Conservation (phyloP, 2,329 filamentous ascomycete species). For the Thelonectria blattea region DNA sequence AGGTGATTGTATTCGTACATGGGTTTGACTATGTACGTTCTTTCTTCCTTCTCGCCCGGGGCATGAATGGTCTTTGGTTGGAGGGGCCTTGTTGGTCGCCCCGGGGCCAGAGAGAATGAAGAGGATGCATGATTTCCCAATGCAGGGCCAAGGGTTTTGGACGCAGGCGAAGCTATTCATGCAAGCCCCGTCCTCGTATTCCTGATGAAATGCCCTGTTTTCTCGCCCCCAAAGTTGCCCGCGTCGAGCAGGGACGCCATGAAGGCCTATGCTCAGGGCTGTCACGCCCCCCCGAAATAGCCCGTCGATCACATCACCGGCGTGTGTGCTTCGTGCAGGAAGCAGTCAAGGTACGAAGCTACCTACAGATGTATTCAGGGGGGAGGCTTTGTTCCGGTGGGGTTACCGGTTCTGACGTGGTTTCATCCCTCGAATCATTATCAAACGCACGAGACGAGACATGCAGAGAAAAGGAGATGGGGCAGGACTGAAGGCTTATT, state of each 20-base stretch:
- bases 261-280: not conserved
- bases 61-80: no score
- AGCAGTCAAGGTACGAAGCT: not conserved
- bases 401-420: not conserved
- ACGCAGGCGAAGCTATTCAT: not conserved
- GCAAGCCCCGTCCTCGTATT: not conserved
- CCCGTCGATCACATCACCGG: not conserved
- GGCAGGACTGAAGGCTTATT: not conserved
- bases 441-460: not conserved
- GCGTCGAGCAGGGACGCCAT: not conserved
- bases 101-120: no score
- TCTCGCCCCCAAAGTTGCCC: not conserved
- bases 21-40: no score
- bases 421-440: not conserved
- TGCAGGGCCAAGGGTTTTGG: not conserved
- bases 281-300: not conserved
- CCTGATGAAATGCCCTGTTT: not conserved
- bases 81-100: not conserved
- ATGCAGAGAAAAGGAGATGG: not conserved
- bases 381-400: not conserved
- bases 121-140: not conserved
- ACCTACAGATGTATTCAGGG: no score
- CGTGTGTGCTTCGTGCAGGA: not conserved
- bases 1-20: not conserved
- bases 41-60: constrained; percentile 4